Base-by-base conservation (phyloP, 768 basidiomycete genomes). In the Podaxis sp. region DNA sequence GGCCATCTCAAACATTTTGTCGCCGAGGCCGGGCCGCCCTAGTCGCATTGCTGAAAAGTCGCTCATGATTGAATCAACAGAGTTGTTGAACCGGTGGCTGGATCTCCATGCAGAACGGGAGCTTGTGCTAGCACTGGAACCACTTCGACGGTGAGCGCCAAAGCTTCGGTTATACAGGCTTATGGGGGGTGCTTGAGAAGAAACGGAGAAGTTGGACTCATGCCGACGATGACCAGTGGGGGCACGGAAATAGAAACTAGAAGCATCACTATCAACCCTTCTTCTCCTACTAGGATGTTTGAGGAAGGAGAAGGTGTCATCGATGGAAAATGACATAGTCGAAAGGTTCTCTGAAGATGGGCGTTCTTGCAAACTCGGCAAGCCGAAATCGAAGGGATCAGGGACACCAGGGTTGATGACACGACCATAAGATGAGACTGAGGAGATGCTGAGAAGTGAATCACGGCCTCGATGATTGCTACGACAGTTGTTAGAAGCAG, bases 1-100 rank as follows among this genome's bases (percentile, higher is more conserved):
- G 6, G 67, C 72, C 12, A 80, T 86, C 40, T 89, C 87, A 65
- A 94, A 90, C 92, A 94, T 94, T 81, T 93, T 94, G 73, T 94
- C 92, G 0, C 92, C 91, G 3, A 93, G 71, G 2, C 87, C 90
- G 1, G 92, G 92, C 10, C 91, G 82, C 1, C 81, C 85, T 0
- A 89, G 72, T n/a, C 82, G 77, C 66, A 78, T 73, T 2, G 74
- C 78, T 10, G 89, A 87, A 65, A 82, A 83, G 51, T 89, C 86
- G 66, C 88, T 92, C 69, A 80, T 73, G 36, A 85, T 72, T 0
- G 91, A 93, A 65, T 93, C 91, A 1, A 82, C 70, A 0, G 89
- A 91, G 37, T 72, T 67, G 28, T 89, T 83, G 15, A 80, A 80
- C 3, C 77, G 79, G 64, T 88, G 87, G 33, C 78, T 80, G 4